Conservation (phyloP, 2,329 filamentous ascomycete genomes). For the Hypoxylon rubiginosum region DNA sequence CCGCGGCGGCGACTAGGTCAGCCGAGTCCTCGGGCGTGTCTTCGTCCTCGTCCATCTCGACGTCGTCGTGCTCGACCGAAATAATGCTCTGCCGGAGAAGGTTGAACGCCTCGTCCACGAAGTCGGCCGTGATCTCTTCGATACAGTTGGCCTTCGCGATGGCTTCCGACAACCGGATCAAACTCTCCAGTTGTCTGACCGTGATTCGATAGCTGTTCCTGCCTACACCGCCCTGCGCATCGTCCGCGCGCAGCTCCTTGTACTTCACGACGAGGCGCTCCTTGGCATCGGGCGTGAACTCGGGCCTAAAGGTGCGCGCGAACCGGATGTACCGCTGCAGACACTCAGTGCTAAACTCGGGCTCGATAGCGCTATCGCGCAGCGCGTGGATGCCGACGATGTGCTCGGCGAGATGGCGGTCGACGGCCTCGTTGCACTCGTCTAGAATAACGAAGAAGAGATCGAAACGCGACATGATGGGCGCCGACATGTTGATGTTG, state of each 20-base stretch:
- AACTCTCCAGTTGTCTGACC: constrained; percentile 92
- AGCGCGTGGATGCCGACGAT: constrained; percentile 95
- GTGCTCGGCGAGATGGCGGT: constrained; percentile 91
- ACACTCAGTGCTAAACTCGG: constrained; percentile 96
- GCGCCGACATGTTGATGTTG: constrained; percentile 98
- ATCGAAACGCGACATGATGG: constrained; percentile 99
- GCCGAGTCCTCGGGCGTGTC: constrained; percentile 64
- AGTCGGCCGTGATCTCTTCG: constrained; percentile 84
- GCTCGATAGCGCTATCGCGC: constrained; percentile 89
- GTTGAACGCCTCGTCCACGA: constrained; percentile 93
- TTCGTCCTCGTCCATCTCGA: constrained; percentile 89
- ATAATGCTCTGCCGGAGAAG: constrained; percentile 95
- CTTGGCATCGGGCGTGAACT: constrained; percentile 91
- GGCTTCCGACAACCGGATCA: constrained; percentile 96
- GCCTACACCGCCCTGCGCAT: constrained; percentile 93
- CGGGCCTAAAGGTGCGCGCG: constrained; percentile 91
- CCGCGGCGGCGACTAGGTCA: constrained; percentile 61
- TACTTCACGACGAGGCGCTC: constrained; percentile 89
- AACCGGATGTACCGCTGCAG: constrained; percentile 98
- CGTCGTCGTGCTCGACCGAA: constrained; percentile 96
- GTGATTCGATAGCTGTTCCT: constrained; percentile 98
- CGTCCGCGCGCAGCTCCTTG: constrained; percentile 93
- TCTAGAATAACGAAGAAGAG: constrained; percentile 98
- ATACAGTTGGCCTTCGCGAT: constrained; percentile 98
- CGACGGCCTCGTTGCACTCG: constrained; percentile 92